Base-by-base conservation (phyloP, 768 basidiomycete species). In the Boletus coccyginus region DNA sequence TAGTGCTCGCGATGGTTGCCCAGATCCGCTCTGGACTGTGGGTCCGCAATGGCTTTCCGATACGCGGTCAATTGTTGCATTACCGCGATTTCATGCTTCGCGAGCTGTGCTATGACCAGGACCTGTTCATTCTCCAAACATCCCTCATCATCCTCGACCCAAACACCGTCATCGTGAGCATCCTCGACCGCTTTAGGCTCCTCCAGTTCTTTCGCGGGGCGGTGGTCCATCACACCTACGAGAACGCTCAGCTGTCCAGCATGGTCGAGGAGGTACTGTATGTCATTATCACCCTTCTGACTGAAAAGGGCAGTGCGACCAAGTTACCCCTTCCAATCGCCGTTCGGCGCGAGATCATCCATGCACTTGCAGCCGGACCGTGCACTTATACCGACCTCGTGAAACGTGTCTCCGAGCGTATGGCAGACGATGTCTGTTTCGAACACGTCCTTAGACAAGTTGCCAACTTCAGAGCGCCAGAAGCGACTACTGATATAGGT, bases 31-130 rank as follows among this genome's bases (percentile, higher is more conserved):
- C 92, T 0, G 94, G 94, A 0, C 79, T 98, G 5, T 99, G 97
- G 97, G 95, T 97, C 9, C 89, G 96, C 52, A 99, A 99, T 63
- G 97, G 97, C 5, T 92, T 94, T 66, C 90, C 90, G 16, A 95
- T 98, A 62, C 88, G 96, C 2, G 94, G 94, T 0, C 97, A 98
- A 70, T 78, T 94, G 5, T 81, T 95, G 50, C 96, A 98, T 69
- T 99, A 99, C 70, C 88, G 94, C 29, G 96, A 98, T 69, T 94
- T 93, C 71, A 89, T 91, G 82, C 84, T 98, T 27, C 88, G 96
- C 19, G 97, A 99, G 70, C 80, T 94, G 7, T 97, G 96, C 65
- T 95, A 96, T 67, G 97, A 99, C 70, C 94, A 98, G 70, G 97
- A 94, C 61, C 77, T 97, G 17, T 94, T 87, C 77, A 83, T 96